Base-by-base conservation (phyloP, 1,139 yeast genomes). In the Yamadazyma sp. region DNA sequence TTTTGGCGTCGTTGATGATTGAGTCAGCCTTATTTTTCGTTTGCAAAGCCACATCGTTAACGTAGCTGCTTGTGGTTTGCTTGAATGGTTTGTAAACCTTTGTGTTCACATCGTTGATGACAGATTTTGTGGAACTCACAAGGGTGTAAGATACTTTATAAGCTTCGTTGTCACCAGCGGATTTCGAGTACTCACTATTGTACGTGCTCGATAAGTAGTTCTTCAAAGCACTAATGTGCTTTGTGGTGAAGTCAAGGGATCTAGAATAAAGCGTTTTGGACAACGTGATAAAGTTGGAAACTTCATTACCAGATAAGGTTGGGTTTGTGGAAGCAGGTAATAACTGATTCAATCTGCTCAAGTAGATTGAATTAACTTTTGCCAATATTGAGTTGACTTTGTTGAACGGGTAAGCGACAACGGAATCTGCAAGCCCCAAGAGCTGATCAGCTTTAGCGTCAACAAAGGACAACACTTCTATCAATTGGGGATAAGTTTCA, bases 1-100 rank as follows among this genome's bases (percentile, higher is more conserved):
- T 51, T 49, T 62, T 66, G 33, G 70, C 67, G 12, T 64, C 68
- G 28, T 59, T 50, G 31, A 65, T 50, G 17, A 63, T 53, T 16
- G 62, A 55, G 46, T 66, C 73, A 36, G 73, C 73, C 51, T 61
- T 66, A 42, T 52, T 56, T 49, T 59, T 66, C 43, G 69, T 61
- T 40, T 59, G 61, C 30, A 56, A 52, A 23, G 69, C 62, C 30
- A 66, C 66, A 33, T 67, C 74, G 37, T 47, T 48, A 18, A 65
- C 73, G 48, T 65, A 66, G 38, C 56, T 71, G 43, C 66, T 69
- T 36, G 77, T 69, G 48, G 69, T 69, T 32, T 55, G 53, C 48
- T 61, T 67, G 50, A 70, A 65, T 24, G 76, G 76, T 47, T 62
- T 66, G 39, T 70, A 58, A 54, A 59, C 66, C 36, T 61, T 62